Base-by-base conservation (phyloP, 495 filamentous ascomycete genomes). In the Aspergillus wentii region DNA sequence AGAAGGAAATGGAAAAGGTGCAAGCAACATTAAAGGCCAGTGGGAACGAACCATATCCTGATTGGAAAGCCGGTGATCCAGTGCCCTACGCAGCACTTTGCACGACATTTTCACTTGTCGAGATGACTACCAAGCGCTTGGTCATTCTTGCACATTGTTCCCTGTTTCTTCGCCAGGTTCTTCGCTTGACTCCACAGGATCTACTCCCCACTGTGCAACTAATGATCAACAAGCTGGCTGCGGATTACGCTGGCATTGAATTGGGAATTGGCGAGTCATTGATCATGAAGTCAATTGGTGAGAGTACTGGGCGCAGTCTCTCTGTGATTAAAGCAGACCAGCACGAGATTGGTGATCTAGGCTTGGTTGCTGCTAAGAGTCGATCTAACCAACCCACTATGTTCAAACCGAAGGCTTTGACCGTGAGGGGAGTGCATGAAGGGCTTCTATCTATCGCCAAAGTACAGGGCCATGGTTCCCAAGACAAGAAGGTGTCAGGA, bases 281-380 rank as follows among this genome's bases (percentile, higher is more conserved):
- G 30, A 94, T 98, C 50, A 96, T 98, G 89, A 98, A 96, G 52
- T 86, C 92, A 11, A 95, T 98, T 52, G 88, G 89, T 10, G 90
- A 98, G 66, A 82, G 80, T 34, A 97, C 92, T 2, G 92, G 92
- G 5, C 82, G 94, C 37, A 92, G 82, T 54, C 61, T 96, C 27
- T 63, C 76, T 7, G 79, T 92, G 35, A 94, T 97, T 60, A 96
- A 95, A 57, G 74, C 80, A 26, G 92, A 98, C 51, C 92, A 98
- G 43, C 87, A 88, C 47, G 87, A 96, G 48, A 94, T 96, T 55
- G 92, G 92, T 17, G 92, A 98, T 59, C 71, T 98, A 14, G 92
- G 92, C 11, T 69, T 97, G 34, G 92, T 98, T 1, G 92, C 92
- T 16, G 87, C 92, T 18, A 95, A 97, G 63, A 94, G 87, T 57